These are phyloP conservation scores for Chlamydomonas sphaeroides DNA, from an alignment of 139 green algal genomes.

Conservation along the genomic window DNA sequence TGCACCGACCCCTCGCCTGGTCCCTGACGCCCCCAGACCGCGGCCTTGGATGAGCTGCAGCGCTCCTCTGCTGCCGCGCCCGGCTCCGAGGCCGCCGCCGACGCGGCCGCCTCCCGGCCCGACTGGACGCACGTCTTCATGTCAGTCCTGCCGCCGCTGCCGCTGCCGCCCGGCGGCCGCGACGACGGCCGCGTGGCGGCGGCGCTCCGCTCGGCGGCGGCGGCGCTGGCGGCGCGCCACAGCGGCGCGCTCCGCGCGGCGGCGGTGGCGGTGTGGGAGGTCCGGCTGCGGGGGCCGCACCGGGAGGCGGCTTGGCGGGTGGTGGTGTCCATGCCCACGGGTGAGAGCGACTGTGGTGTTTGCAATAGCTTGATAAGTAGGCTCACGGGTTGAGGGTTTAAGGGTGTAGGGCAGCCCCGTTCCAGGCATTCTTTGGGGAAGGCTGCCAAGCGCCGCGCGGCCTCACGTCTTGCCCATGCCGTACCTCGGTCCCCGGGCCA, in stretches of 20 bases:
- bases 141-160: constrained; percentile 46
- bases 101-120: constrained; percentile 24
- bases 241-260: constrained; percentile 57
- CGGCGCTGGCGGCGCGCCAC: constrained; percentile 61
- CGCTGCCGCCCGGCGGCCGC: constrained; percentile 35
- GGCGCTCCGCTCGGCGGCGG: constrained; percentile 72
- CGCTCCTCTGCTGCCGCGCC: background rate
- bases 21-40: constrained; percentile 49
- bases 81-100: background rate
- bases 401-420: background rate
- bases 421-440: too few relatives aligned
- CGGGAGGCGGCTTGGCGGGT: constrained; percentile 82
- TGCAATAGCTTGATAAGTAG: too few relatives aligned
- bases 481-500: background rate
- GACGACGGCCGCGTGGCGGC: constrained; percentile 68
- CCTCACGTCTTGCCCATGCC: background rate
- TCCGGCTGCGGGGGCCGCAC: constrained; percentile 67
- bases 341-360: constrained; percentile 1
- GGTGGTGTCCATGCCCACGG: constrained; percentile 83
- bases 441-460: too few relatives aligned
- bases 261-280: constrained; percentile 86
- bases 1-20: too few relatives aligned
- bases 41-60: constrained; percentile 75
- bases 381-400: background rate
- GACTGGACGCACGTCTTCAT: constrained; percentile 94